Evolutionary conservation across 2,329 filamentous ascomycete species (phyloP).

Genomic region (Myriosclerotinia duriaeana): DNA sequence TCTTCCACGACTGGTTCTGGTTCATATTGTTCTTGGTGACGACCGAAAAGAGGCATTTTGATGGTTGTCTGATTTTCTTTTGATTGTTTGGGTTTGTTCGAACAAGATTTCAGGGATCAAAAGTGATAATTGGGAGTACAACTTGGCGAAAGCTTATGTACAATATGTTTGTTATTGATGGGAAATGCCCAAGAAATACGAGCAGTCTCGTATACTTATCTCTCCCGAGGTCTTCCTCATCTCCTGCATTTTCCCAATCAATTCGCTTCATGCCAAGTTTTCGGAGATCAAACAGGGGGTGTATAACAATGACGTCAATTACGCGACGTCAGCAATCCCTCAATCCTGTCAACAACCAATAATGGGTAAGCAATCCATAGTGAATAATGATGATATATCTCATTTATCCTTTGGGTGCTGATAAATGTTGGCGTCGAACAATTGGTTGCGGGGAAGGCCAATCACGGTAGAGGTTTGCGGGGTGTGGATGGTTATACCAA

Average conservation of each 20-base stretch:
- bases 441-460: background rate
- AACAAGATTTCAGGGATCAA: background rate
- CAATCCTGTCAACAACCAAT: background rate
- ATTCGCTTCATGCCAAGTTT: conserved; percentile 18
- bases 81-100: background rate
- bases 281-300: background rate
- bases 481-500: background rate
- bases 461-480: background rate
- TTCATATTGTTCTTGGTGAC: conserved; percentile 12
- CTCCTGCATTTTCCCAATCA: background rate
- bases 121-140: background rate
- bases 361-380: background rate
- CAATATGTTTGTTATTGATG: background rate
- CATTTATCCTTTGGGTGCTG: background rate
- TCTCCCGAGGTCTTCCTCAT: background rate
- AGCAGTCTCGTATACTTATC: conserved; percentile 9
- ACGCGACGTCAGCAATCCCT: background rate
- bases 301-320: conserved; percentile 8
- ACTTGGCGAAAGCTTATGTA: background rate
- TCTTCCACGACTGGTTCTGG: conserved; percentile 18
- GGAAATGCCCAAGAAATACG: background rate
- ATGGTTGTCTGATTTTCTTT: background rate
- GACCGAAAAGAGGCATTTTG: conserved; percentile 21
- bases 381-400: background rate
- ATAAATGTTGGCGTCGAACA: background rate